Percentiles rank a stretch among this genome's conserved stretches.
Conservation (phyloP, 768 basidiomycete species). For the Boletellus sp. region DNA sequence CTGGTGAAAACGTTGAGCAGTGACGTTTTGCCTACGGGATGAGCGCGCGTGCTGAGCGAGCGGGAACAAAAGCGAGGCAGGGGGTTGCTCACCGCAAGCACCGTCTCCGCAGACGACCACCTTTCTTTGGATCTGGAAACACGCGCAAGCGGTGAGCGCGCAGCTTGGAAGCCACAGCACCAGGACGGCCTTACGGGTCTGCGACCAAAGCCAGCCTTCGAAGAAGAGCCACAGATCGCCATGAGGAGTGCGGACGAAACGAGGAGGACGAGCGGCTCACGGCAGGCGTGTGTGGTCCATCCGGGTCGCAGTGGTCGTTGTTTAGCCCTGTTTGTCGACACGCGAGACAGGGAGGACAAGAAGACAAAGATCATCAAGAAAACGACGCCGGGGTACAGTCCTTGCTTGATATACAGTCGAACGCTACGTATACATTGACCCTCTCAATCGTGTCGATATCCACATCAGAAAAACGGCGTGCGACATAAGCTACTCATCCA, state of each 20-base stretch:
- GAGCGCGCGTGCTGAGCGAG: conserved; percentile 6
- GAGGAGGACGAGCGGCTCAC: neutral
- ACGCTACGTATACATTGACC: conserved; percentile 18
- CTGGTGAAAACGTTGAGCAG: conserved; percentile 84
- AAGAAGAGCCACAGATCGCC: conserved; percentile 56
- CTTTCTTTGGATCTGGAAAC: conserved; percentile 49
- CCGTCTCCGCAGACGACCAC: conserved; percentile 95
- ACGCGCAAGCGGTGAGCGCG: conserved; percentile 14
- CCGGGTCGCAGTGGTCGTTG: conserved; percentile 8
- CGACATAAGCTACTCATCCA: conserved; percentile 1
- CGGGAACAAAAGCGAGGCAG: conserved; percentile 1
- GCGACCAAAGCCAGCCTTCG: conserved; percentile 51
- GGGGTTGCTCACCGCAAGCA: conserved; percentile 64
- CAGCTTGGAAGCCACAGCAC: conserved; percentile 5
- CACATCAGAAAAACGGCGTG: conserved; percentile 1
- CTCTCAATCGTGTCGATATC: conserved; percentile 5
- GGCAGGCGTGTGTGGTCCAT: neutral
- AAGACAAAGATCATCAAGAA: conserved; percentile 19
- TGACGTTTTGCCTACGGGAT: conserved; percentile 67
- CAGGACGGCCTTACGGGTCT: conserved; percentile 27
- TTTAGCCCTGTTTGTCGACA: conserved; percentile 24
- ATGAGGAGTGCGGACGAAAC: conserved; percentile 30
- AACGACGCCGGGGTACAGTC: conserved; percentile 14
- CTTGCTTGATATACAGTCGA: conserved; percentile 1
- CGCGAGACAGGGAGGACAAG: neutral